These are phyloP conservation scores for Geranomyces variabilis DNA, from an alignment of 192 early-diverging fungal genomes.

Conservation along the genomic window DNA sequence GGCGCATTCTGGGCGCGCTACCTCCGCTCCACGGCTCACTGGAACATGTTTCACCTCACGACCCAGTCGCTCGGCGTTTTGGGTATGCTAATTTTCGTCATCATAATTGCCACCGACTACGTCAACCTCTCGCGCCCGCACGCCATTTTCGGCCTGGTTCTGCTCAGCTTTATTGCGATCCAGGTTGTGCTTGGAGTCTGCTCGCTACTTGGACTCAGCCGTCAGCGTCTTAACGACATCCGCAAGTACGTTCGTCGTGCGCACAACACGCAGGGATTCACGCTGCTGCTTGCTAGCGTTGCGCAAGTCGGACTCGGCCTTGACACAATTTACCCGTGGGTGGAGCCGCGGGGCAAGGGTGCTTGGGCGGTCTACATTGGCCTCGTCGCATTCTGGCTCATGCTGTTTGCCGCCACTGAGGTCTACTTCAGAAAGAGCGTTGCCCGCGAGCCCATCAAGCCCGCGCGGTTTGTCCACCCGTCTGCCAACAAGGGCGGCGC, in stretches of 20 bases:
- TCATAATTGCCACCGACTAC: constrained; percentile 30
- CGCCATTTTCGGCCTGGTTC: constrained; percentile 37
- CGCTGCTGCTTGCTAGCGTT: constrained; percentile 34
- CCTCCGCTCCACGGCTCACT: constrained; percentile 33
- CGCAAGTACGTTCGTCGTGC: constrained; percentile 21
- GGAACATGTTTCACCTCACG: constrained; percentile 39
- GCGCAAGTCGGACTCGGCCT: constrained; percentile 42
- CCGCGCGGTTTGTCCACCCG: not conserved
- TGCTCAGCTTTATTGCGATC: constrained; percentile 35
- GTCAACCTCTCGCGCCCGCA: constrained; percentile 39
- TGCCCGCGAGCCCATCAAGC: not conserved
- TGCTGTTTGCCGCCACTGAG: constrained; percentile 30
- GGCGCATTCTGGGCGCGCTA: constrained; percentile 45
- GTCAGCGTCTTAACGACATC: constrained; percentile 22
- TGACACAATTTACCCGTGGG: constrained; percentile 42
- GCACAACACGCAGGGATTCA: constrained; percentile 32
- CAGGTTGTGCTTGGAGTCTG: constrained; percentile 42
- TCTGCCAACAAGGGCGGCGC: not conserved
- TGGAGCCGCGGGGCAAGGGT: constrained; percentile 31
- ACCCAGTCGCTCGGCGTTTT: constrained; percentile 39
- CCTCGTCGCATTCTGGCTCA: constrained; percentile 32
- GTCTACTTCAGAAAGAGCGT: constrained; percentile 13
- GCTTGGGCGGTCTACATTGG: constrained; percentile 40
- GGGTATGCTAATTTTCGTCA: constrained; percentile 28
- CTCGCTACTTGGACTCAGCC: constrained; percentile 39